These are phyloP conservation scores for Daldinia bambusicola DNA, from an alignment of 495 filamentous ascomycete species.

Conservation along the genomic window DNA sequence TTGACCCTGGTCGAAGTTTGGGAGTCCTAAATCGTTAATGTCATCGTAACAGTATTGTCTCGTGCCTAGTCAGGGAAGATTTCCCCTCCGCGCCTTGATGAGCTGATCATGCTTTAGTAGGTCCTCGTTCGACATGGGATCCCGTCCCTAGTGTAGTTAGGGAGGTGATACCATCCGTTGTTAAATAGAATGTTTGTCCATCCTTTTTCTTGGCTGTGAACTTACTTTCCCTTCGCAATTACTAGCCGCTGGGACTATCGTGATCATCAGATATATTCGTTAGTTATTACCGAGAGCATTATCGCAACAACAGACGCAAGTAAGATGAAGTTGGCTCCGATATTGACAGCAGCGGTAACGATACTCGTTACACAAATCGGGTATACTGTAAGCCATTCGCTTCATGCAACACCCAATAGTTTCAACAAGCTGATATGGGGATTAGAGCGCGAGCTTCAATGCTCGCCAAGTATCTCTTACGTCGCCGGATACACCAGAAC, in stretches of 20 bases:
- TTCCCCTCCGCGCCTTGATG: too few relatives aligned
- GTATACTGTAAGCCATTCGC: conserved; percentile 12
- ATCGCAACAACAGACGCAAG: neutral
- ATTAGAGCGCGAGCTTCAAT: conserved; percentile 15
- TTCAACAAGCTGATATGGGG: conserved; percentile 7
- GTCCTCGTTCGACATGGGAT: conserved; percentile 19
- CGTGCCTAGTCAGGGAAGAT: too few relatives aligned
- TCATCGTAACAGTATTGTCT: too few relatives aligned
- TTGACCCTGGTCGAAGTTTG: conserved; percentile 10
- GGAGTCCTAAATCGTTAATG: too few relatives aligned
- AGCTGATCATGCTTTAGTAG: neutral
- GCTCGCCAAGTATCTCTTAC: conserved; percentile 19
- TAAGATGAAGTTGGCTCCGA: conserved; percentile 23
- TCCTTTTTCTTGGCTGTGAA: neutral
- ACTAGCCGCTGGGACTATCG: neutral
- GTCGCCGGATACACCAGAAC: conserved; percentile 15
- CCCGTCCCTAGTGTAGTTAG: neutral
- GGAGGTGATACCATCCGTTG: conserved; percentile 1
- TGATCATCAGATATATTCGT: conserved; percentile 2
- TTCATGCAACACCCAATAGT: neutral
- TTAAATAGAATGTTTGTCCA: conserved; percentile 13
- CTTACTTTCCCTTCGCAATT: conserved; percentile 9
- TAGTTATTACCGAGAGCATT: neutral
- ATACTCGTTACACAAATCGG: conserved; percentile 19
- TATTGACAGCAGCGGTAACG: neutral